These are phyloP conservation scores for Epichloe amarillans DNA, from an alignment of 2,329 filamentous ascomycete genomes.

Conservation along the genomic window DNA sequence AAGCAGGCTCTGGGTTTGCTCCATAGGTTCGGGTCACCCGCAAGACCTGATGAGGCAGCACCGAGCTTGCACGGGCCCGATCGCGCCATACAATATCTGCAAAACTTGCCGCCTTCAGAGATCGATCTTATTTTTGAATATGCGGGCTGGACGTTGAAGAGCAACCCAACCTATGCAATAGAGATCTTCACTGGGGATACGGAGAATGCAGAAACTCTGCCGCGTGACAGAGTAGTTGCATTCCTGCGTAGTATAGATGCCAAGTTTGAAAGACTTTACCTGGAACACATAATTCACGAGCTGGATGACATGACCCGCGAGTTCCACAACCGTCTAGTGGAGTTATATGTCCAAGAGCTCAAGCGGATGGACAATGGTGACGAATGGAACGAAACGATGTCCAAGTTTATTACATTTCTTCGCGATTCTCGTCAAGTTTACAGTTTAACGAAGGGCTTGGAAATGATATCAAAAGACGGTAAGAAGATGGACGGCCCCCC, in stretches of 20 bases:
- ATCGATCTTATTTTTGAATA: conserved; percentile 88
- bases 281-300: conserved; percentile 84
- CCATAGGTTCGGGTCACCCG: conserved; percentile 59
- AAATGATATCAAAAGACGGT: conserved; percentile 69
- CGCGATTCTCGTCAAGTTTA: conserved; percentile 61
- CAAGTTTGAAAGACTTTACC: conserved; percentile 63
- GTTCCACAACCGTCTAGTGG: conserved; percentile 73
- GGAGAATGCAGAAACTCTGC: conserved; percentile 84
- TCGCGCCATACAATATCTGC: conserved; percentile 79
- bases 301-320: conserved; percentile 73
- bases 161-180: conserved; percentile 66
- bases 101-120: conserved; percentile 72
- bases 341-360: conserved; percentile 51
- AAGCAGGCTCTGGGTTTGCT: conserved; percentile 73
- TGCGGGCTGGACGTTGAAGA: conserved; percentile 71
- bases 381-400: conserved; percentile 44
- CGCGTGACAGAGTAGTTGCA: conserved; percentile 58
- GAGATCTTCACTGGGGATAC: conserved; percentile 88
- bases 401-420: conserved; percentile 61
- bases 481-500: conserved; percentile 16
- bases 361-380: conserved; percentile 28
- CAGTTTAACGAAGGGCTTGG: conserved; percentile 64
- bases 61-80: conserved; percentile 62
- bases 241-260: conserved; percentile 61
- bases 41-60: conserved; percentile 35